Evolutionary conservation across 768 basidiomycete genomes (phyloP), one percentile per base, ranked within the genome.

Genomic region (Fistulinella prunicolor): DNA sequence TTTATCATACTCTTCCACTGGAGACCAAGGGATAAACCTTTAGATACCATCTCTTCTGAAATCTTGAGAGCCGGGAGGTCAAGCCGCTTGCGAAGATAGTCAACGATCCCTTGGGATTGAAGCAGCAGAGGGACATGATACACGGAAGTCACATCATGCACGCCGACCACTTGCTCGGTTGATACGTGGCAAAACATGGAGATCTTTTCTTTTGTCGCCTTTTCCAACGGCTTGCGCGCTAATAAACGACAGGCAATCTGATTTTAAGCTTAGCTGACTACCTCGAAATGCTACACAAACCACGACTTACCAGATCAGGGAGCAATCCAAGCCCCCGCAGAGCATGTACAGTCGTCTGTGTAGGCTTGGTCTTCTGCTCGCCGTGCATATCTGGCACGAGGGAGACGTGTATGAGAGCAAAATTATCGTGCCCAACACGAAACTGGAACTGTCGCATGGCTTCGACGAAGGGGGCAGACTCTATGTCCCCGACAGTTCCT

Each of bases 391-490:
- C 92, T 16, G 95, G 95, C n/a, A 99, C 93, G 24, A 99, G 83
- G 6, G 92, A 94, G 40, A 99, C 95, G 57, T 97, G 94, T 50
- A 98, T 85, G 46, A 98, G 82, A 0, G 95, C 94, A 65, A 97
- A 97, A 70, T 98, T 97, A 49, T 93, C 90, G 64, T 88, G 81
- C 16, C 95, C 94, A 19, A 98, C 94, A 47, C 95, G 86, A 76
- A 97, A 97, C 64, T 99, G 95, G 78, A 99, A 99, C 67, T 99
- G 95, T n/a, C 95, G 85, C 88, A 99, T 94, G 1, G 95, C 95
- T 68, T 99, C 95, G 38, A 99, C 78, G 68, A 99, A 99, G 3
- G 95, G 95, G 3, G 94, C 94, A 6, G 93, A 96, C 61, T 99
- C 95, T 65, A 99, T 99, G 61, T 99, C 95, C 38, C 95, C 95